These are phyloP conservation scores for Royoungia palumana DNA, from an alignment of 768 basidiomycete species.

Conservation along the genomic window DNA sequence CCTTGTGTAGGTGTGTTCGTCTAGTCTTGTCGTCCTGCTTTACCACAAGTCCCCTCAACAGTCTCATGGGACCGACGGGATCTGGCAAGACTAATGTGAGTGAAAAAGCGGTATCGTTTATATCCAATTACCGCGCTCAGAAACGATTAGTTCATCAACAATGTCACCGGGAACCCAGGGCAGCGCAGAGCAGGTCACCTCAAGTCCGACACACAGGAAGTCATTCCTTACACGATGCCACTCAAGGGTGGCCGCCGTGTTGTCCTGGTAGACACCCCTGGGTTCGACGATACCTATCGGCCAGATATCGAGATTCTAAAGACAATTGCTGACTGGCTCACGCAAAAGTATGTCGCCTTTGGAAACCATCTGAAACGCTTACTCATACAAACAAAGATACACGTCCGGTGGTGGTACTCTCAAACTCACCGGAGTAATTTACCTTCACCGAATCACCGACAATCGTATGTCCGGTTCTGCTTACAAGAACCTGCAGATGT, in stretches of 20 bases:
- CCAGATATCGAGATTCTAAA: slow-evolving; percentile 5
- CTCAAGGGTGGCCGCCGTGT: not conserved
- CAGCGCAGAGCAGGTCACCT: not conserved
- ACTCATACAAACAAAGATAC: slow-evolving; percentile 8
- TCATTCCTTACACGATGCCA: not conserved
- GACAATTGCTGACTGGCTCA: slow-evolving; percentile 12
- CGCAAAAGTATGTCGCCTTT: slow-evolving; percentile 5
- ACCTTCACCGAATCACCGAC: slow-evolving; percentile 33
- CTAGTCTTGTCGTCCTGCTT: too few species aligned
- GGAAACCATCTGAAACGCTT: not conserved
- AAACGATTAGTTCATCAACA: too few species aligned
- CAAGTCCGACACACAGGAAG: slow-evolving; percentile 2
- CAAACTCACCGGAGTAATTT: slow-evolving; percentile 30
- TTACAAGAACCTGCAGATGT: slow-evolving; percentile 31
- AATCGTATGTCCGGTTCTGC: slow-evolving; percentile 31
- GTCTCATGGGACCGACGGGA: too few species aligned
- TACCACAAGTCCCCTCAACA: too few species aligned
- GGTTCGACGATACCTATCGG: slow-evolving; percentile 15
- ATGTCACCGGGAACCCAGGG: not conserved
- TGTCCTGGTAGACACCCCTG: slow-evolving; percentile 15
- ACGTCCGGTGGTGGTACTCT: not conserved
- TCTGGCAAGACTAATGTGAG: too few species aligned
- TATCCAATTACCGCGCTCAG: too few species aligned
- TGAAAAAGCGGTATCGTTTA: too few species aligned
- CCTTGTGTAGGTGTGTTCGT: too few species aligned